Conservation (phyloP, 2,329 filamentous ascomycete species). For the Talaromyces sp. region DNA sequence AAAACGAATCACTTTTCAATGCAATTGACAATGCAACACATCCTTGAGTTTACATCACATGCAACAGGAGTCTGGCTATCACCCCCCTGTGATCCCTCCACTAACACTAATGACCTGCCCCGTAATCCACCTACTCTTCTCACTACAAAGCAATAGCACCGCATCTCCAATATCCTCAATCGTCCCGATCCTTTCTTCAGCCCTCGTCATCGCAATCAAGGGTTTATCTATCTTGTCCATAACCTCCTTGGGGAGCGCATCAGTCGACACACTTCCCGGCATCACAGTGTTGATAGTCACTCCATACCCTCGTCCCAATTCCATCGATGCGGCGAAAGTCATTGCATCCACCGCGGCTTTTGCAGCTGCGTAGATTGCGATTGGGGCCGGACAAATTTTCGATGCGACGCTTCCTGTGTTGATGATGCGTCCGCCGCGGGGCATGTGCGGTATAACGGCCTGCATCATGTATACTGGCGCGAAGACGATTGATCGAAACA, state of each 20-base stretch:
- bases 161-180: constrained; percentile 42
- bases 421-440: constrained; percentile 32
- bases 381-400: constrained; percentile 19
- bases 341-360: constrained; percentile 21
- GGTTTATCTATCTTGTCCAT: constrained; percentile 10
- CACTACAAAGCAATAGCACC: constrained; percentile 35
- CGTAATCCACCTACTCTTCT: constrained; percentile 44
- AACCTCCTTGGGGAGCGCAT: constrained; percentile 21
- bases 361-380: constrained; percentile 19
- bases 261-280: constrained; percentile 39
- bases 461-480: constrained; percentile 19
- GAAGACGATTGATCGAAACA: constrained; percentile 18
- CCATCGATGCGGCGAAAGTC: constrained; percentile 14
- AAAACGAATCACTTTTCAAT: neutral
- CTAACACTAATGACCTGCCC: constrained; percentile 41
- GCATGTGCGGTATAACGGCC: constrained; percentile 25
- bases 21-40: neutral
- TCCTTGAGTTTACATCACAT: neutral
- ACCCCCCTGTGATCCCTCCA: constrained; percentile 29
- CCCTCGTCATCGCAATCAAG: constrained; percentile 25
- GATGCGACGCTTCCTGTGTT: constrained; percentile 31
- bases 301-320: constrained; percentile 34
- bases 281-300: constrained; percentile 44
- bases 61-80: neutral
- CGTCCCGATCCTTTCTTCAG: constrained; percentile 32